Percentiles rank a stretch among this genome's conserved stretches.
phyloP scores from a whole-genome alignment of 805 yeast species.

The Kodamaea kaohsiungensis region DNA sequence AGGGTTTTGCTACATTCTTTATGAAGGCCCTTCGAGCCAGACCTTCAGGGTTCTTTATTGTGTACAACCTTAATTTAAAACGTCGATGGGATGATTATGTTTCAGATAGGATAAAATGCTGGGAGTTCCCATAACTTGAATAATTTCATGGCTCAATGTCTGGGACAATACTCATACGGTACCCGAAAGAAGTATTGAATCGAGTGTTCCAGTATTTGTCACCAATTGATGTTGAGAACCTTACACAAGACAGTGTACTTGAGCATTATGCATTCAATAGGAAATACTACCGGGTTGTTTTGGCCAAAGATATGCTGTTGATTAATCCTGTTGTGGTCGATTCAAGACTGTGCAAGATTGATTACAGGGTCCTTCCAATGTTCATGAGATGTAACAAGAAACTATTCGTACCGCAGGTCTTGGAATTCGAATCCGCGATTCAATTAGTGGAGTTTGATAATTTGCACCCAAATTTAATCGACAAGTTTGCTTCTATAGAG shows the following conservation, averaged over 20 bases:
- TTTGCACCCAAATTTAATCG: neutral
- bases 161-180: neutral
- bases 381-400: neutral
- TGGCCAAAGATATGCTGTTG: neutral
- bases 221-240: neutral
- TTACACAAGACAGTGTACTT: neutral
- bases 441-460: neutral
- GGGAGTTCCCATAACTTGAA: neutral
- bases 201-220: neutral
- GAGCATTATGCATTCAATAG: neutral
- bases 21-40: neutral
- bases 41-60: neutral
- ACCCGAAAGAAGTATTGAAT: neutral
- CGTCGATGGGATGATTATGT: neutral
- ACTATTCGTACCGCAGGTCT: neutral
- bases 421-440: neutral
- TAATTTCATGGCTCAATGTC: neutral
- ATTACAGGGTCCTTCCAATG: neutral
- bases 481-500: neutral
- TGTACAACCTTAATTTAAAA: neutral
- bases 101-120: neutral
- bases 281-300: neutral
- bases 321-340: neutral
- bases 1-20: neutral
- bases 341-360: neutral